Conservation (phyloP, 2,329 filamentous ascomycete genomes). For the Colletotrichum agaves region DNA sequence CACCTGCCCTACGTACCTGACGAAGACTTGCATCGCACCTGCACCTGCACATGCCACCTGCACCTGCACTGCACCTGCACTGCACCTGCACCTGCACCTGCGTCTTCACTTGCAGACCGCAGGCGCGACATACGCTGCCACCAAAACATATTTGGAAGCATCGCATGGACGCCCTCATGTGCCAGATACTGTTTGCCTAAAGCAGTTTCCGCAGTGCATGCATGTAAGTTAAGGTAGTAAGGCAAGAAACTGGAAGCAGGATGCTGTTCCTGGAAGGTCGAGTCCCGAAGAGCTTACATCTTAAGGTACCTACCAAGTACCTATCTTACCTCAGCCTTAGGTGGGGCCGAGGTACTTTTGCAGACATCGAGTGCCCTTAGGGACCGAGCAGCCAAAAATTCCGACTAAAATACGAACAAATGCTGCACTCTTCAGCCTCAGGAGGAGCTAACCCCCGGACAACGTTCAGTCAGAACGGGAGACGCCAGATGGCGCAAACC, state of each 20-base stretch:
- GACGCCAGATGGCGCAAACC: neutral
- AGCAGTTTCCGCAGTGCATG: neutral
- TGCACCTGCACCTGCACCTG: constrained; percentile 1
- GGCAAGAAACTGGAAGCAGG: neutral
- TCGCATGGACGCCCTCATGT: neutral
- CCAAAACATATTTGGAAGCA: neutral
- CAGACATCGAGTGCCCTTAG: too few relatives aligned
- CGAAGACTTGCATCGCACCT: neutral
- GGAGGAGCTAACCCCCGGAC: constrained; percentile 9
- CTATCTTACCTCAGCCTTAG: constrained; percentile 8
- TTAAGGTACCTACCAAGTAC: neutral
- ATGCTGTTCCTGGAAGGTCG: neutral
- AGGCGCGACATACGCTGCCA: neutral
- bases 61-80: neutral
- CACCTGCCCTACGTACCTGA: too few relatives aligned
- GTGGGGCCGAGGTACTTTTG: too few relatives aligned
- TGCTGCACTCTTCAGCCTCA: constrained; percentile 4
- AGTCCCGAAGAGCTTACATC: neutral
- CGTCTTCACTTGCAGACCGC: neutral
- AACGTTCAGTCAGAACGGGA: neutral
- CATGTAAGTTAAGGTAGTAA: neutral
- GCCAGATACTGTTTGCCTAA: neutral
- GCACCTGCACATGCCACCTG: constrained; percentile 1
- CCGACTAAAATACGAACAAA: too few relatives aligned
- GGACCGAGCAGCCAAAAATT: too few relatives aligned